Evolutionary conservation across 805 yeast genomes (phyloP).

Genomic region (Lipomyces yamadae): DNA sequence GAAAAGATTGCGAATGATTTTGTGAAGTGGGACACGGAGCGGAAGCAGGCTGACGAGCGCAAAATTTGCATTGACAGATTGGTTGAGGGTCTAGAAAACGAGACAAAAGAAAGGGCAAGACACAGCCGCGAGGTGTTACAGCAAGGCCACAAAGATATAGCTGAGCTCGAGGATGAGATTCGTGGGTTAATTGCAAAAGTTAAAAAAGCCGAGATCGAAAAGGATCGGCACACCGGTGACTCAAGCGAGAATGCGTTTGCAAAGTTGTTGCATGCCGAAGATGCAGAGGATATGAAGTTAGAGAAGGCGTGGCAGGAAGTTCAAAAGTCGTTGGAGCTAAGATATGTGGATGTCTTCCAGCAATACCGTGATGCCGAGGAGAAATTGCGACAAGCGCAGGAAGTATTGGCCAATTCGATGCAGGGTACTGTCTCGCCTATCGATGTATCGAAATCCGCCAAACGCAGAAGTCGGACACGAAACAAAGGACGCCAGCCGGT

Average conservation of each 20-base stretch:
- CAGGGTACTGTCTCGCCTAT: slow-evolving; percentile 36
- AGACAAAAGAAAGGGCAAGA: slow-evolving; percentile 15
- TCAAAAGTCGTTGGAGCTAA: slow-evolving; percentile 45
- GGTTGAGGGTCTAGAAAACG: slow-evolving; percentile 7
- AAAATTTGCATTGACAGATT: slow-evolving; percentile 11
- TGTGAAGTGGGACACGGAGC: slow-evolving; percentile 39
- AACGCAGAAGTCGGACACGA: slow-evolving; percentile 29
- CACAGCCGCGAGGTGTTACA: slow-evolving; percentile 20
- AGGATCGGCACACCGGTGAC: slow-evolving; percentile 30
- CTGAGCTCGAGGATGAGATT: slow-evolving; percentile 26
- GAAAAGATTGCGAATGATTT: slow-evolving; percentile 39
- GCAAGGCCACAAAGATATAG: slow-evolving; percentile 28
- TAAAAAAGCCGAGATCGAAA: slow-evolving; percentile 30
- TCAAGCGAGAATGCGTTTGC: slow-evolving; percentile 37
- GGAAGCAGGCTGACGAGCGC: slow-evolving; percentile 19
- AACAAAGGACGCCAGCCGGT: slow-evolving; percentile 27
- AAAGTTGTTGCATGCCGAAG: slow-evolving; percentile 40
- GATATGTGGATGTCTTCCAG: slow-evolving; percentile 46
- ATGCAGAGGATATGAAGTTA: slow-evolving; percentile 36
- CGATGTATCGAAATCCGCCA: slow-evolving; percentile 26
- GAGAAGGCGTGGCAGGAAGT: slow-evolving; percentile 48
- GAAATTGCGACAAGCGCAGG: slow-evolving; percentile 29
- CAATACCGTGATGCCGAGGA: slow-evolving; percentile 44
- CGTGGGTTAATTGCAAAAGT: slow-evolving; percentile 26
- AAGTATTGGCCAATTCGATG: slow-evolving; percentile 16